Evolutionary conservation across 495 filamentous ascomycete species (phyloP), one percentile per base, ranked within the genome.

Genomic region (Penicillium bialowiezense): DNA sequence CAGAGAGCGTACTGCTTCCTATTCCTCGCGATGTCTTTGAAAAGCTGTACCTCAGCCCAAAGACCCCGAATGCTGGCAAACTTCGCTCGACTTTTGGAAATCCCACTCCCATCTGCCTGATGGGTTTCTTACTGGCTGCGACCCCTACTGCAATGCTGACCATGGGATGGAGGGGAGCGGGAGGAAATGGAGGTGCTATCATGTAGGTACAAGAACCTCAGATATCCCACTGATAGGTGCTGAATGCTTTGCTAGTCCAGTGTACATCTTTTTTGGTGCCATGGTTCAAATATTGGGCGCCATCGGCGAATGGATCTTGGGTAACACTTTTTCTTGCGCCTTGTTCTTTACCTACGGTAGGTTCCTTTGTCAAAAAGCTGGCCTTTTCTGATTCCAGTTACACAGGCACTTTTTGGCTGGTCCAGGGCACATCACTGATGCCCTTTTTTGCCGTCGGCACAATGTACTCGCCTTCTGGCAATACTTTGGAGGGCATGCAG

Each of bases 311-410:
- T 87, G 82, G 72, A 72, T 89, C 51, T 71, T 89, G 8, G 85
- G 85, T 23, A 88, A 89, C 64, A 89, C 86, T 2, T 90, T 89
- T 57, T 79, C 84, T 0, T 82, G 79, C 40, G 83, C 87, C 14
- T 78, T 90, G 18, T 89, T 88, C 55, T 67, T 68, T 44, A 68
- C 67, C 42, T 69, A 69, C 29, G 62, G 64, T 60, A 53, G 7
- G 39, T 28, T 1, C 20, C 26, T n/a, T 19, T 42, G 14, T 14
- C 15, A 8, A 19, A 8, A 15, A 24, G 5, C 0, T 5, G 7
- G 4, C 2, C 14, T 1, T 21, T n/a, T 21, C 32, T 51, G 35
- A 43, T 41, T 6, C 15, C 3, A 33, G 5, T 5, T 14, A 32
- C 12, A 32, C 24, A 67, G 60, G 62, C n/a, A 63, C 65, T 1